A percentile compares a stretch with the other conserved stretches of the same genome.
Conservation (phyloP, 202 grass and related monocot genomes). For the Brachypodium distachyon region DNA sequence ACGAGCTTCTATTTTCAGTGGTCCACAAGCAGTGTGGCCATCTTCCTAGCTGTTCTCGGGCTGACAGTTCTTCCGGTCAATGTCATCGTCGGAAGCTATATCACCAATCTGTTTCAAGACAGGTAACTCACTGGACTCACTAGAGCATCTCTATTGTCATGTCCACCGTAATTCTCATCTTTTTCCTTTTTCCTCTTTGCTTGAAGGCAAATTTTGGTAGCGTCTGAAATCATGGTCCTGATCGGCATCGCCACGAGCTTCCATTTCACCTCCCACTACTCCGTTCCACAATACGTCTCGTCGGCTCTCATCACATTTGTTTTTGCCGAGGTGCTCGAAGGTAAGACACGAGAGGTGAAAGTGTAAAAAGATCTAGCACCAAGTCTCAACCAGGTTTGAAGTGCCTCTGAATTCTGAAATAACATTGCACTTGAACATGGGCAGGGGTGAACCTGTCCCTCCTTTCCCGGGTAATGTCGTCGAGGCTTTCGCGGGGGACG, state of each 20-base stretch:
- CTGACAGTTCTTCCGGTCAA: slow-evolving; percentile 92
- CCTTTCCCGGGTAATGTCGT: slow-evolving; percentile 90
- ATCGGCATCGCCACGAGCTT: slow-evolving; percentile 69
- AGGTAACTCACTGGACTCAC: slow-evolving; percentile 33
- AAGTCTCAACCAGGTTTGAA: not conserved
- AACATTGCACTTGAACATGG: not conserved
- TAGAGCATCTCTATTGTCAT: not conserved
- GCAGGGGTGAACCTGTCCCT: slow-evolving; percentile 89
- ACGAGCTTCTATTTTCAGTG: slow-evolving; percentile 78
- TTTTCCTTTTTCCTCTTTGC: not conserved
- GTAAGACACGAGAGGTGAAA: slow-evolving; percentile 13
- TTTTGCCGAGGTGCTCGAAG: slow-evolving; percentile 89
- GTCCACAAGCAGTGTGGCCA: slow-evolving; percentile 65
- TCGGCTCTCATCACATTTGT: slow-evolving; percentile 87
- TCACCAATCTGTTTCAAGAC: slow-evolving; percentile 80
- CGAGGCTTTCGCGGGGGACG: slow-evolving; percentile 69
- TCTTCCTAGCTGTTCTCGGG: slow-evolving; percentile 84
- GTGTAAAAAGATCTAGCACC: not conserved
- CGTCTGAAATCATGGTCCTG: slow-evolving; percentile 75
- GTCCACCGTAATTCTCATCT: not conserved
- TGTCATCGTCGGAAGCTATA: slow-evolving; percentile 72
- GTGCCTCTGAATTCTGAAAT: not conserved
- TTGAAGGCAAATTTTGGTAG: slow-evolving; percentile 83
- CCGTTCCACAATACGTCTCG: slow-evolving; percentile 60
- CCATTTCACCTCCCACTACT: slow-evolving; percentile 48